These are phyloP conservation scores for Lolium multiflorum DNA, from an alignment of 176 grass and related monocot species.

Conservation along the genomic window DNA sequence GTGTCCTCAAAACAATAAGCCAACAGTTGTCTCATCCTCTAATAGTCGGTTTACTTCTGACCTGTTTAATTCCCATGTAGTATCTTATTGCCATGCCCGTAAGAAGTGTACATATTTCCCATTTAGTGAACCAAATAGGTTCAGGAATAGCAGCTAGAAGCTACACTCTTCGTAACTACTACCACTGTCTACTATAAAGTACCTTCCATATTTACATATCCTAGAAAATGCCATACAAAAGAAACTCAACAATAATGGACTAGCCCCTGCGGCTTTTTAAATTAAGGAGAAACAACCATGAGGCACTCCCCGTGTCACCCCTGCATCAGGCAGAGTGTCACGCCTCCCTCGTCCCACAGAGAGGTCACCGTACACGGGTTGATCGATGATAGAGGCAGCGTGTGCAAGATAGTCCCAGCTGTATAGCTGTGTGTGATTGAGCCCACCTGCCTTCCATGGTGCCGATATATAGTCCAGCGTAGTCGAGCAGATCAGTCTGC, in stretches of 20 bases:
- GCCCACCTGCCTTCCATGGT: background rate
- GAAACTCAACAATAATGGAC: background rate
- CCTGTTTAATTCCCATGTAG: background rate
- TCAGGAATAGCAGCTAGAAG: background rate
- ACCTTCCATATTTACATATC: background rate
- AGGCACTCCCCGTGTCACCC: no score
- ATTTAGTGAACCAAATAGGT: conserved; percentile 1
- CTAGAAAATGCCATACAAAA: background rate
- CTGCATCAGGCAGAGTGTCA: background rate
- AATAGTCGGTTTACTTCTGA: background rate
- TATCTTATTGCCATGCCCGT: background rate
- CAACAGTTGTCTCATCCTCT: background rate
- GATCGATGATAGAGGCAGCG: background rate
- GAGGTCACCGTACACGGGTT: background rate
- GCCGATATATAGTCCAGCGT: background rate
- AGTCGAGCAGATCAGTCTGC: background rate
- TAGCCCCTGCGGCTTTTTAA: background rate
- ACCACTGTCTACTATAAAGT: background rate
- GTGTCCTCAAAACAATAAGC: background rate
- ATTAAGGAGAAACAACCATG: background rate
- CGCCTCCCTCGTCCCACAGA: background rate
- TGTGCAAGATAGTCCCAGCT: background rate
- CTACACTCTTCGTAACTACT: background rate
- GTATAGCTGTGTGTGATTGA: background rate
- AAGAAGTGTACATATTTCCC: background rate